Evolutionary conservation across 805 yeast genomes (phyloP).

Genomic region (Pichia heedii): DNA sequence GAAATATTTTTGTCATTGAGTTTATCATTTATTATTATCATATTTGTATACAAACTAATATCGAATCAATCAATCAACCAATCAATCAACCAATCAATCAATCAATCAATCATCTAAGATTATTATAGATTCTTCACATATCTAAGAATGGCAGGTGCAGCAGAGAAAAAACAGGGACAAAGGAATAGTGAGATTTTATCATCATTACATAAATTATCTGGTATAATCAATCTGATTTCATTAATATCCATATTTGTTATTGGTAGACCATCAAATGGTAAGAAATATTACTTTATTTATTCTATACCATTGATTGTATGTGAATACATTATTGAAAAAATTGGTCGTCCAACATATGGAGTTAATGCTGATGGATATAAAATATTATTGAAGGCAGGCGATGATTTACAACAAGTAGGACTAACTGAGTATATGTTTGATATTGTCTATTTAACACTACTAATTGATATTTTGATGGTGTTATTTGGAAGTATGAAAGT

Average conservation of each 20-base stretch:
- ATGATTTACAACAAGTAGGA: slow-evolving; percentile 53
- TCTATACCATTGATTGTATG: slow-evolving; percentile 34
- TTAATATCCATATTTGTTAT: slow-evolving; percentile 31
- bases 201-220: slow-evolving; percentile 29
- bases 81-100: too few relatives aligned
- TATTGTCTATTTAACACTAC: slow-evolving; percentile 55
- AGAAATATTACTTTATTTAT: slow-evolving; percentile 35
- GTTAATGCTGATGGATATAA: slow-evolving; percentile 30
- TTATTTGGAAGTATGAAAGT: slow-evolving; percentile 47
- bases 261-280: slow-evolving; percentile 36
- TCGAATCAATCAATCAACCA: too few relatives aligned
- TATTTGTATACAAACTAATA: too few relatives aligned
- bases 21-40: too few relatives aligned
- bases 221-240: slow-evolving; percentile 31
- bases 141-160: slow-evolving; percentile 29
- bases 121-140: too few relatives aligned
- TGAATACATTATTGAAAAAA: slow-evolving; percentile 45
- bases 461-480: slow-evolving; percentile 44
- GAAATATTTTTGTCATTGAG: too few relatives aligned
- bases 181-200: slow-evolving; percentile 23
- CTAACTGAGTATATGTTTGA: slow-evolving; percentile 69
- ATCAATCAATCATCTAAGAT: too few relatives aligned
- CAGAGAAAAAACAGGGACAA: slow-evolving; percentile 30
- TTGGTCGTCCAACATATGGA: slow-evolving; percentile 49
- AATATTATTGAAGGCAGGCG: slow-evolving; percentile 43